Conservation (phyloP, 768 basidiomycete genomes). For the Clavaria fumosa region DNA sequence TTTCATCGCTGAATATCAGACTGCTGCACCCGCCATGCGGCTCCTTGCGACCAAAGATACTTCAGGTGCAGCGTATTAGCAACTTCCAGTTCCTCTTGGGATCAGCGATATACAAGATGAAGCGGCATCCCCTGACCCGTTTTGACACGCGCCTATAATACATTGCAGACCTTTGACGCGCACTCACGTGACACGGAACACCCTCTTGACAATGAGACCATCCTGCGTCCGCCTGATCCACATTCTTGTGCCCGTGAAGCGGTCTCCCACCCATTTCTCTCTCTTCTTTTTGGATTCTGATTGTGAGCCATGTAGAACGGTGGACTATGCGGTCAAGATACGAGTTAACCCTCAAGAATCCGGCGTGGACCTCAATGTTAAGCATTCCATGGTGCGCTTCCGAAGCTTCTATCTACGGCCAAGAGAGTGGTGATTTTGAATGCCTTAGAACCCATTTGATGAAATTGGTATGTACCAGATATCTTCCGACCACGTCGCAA, state of each 20-base stretch:
- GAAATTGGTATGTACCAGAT: slow-evolving; percentile 62
- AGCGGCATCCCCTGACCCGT: too few relatives aligned
- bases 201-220: slow-evolving; percentile 69
- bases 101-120: too few relatives aligned
- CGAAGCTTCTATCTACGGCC: slow-evolving; percentile 1
- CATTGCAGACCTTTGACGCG: too few relatives aligned
- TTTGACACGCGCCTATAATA: too few relatives aligned
- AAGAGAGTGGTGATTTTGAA: not conserved
- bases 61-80: too few relatives aligned
- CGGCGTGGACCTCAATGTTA: slow-evolving; percentile 91
- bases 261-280: slow-evolving; percentile 27
- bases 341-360: slow-evolving; percentile 91
- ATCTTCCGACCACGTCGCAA: not conserved
- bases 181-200: too few relatives aligned
- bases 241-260: slow-evolving; percentile 89
- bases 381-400: slow-evolving; percentile 87
- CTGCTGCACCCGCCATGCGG: too few relatives aligned
- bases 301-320: slow-evolving; percentile 36
- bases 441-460: slow-evolving; percentile 83
- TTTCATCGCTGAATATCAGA: too few relatives aligned
- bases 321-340: slow-evolving; percentile 98
- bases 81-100: too few relatives aligned
- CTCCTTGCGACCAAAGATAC: too few relatives aligned
- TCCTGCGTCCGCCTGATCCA: slow-evolving; percentile 60
- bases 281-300: not conserved